Evolutionary conservation across 768 basidiomycete species (phyloP).

Genomic region (Floccularia luteovirens): DNA sequence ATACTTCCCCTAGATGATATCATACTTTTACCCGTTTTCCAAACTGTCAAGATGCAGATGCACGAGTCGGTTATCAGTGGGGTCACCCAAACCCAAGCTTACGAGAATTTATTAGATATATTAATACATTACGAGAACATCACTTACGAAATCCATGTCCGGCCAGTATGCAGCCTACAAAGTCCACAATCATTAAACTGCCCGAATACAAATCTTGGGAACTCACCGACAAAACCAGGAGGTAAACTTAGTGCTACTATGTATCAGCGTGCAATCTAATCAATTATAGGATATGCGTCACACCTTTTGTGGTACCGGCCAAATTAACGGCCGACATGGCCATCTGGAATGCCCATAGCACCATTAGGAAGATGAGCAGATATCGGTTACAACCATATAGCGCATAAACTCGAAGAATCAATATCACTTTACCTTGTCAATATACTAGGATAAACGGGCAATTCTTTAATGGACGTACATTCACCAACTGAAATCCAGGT

Average conservation of each 20-base stretch:
- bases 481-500: neutral
- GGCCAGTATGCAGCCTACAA: too few species aligned
- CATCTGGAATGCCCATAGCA: neutral
- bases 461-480: neutral
- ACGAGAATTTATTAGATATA: neutral
- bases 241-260: neutral
- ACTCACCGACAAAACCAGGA: too few species aligned
- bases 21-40: neutral
- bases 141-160: neutral
- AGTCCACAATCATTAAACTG: too few species aligned
- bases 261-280: neutral
- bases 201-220: too few species aligned
- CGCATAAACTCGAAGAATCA: neutral
- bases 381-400: neutral
- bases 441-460: neutral
- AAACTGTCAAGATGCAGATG: neutral
- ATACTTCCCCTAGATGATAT: neutral
- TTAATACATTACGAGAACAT: neutral
- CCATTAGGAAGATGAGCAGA: neutral
- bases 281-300: neutral
- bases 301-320: neutral
- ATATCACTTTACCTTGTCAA: neutral
- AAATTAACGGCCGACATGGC: neutral
- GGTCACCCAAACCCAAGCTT: neutral
- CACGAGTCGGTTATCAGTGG: neutral